Percentiles rank a stretch among this genome's conserved stretches.
Evolutionary conservation across 371 early-diverging fungal species (phyloP).

Genomic region (Encephalitozoon intestinalis): DNA sequence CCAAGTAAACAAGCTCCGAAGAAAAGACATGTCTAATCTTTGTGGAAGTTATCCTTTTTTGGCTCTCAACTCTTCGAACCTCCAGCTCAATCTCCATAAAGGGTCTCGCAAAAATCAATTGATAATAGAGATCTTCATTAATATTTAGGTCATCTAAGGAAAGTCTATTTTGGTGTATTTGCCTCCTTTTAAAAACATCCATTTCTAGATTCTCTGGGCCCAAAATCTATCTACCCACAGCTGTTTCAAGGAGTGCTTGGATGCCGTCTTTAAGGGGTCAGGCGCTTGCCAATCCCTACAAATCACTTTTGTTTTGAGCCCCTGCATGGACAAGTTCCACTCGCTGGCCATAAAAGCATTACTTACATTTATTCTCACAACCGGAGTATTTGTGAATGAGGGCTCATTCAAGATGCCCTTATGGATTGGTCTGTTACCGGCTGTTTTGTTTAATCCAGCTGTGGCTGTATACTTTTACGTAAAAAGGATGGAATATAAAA

Average conservation of each 20-base stretch:
- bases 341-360: conserved; percentile 2
- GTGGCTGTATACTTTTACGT: neutral
- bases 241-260: neutral
- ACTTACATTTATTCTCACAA: neutral
- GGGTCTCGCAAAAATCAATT: neutral
- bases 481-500: neutral
- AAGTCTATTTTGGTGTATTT: no score
- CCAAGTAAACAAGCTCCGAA: neutral
- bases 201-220: no score
- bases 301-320: conserved; percentile 14
- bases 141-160: neutral
- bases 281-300: neutral
- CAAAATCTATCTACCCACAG: neutral
- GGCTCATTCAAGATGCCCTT: neutral
- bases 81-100: neutral
- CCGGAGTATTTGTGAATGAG: neutral
- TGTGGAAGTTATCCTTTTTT: neutral
- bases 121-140: no score
- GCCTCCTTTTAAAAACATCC: no score
- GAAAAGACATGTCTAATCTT: neutral
- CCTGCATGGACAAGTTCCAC: conserved; percentile 8
- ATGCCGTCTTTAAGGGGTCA: neutral
- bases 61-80: neutral
- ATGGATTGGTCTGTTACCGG: neutral
- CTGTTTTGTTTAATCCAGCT: neutral